A percentile compares a stretch with the other conserved stretches of the same genome.
phyloP scores from a whole-genome alignment of 2,329 filamentous ascomycete species.

The Plenodomus lindquistii region DNA sequence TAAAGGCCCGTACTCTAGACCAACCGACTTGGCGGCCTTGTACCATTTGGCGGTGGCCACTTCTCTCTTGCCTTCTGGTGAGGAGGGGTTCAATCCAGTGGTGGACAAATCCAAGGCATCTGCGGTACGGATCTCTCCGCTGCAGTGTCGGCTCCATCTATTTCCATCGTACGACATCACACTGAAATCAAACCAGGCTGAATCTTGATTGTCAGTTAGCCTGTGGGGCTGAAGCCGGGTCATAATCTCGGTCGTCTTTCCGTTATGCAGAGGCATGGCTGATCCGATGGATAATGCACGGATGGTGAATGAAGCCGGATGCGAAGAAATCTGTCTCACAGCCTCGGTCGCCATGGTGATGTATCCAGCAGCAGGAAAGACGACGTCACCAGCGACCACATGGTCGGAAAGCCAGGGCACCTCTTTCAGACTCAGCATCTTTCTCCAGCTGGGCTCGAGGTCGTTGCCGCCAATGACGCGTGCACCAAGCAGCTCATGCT shows the following conservation, averaged over 20 bases:
- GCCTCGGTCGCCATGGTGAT: conserved; percentile 48
- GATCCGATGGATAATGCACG: no score
- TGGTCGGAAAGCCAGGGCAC: conserved; percentile 54
- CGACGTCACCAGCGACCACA: conserved; percentile 41
- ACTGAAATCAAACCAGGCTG: conserved; percentile 11
- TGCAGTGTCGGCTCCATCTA: conserved; percentile 23
- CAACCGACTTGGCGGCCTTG: not conserved
- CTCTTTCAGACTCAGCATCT: conserved; percentile 37
- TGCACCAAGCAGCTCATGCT: conserved; percentile 19
- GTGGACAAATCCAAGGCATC: no score
- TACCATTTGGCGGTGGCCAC: not conserved
- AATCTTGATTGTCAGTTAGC: conserved; percentile 1
- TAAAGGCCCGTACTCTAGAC: not conserved
- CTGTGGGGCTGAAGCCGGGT: no score
- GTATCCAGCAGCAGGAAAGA: conserved; percentile 53
- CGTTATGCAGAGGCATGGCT: no score
- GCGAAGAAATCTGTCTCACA: conserved; percentile 12
- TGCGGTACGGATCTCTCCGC: no score
- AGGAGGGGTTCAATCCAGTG: no score
- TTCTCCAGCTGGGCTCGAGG: conserved; percentile 5
- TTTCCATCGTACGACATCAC: conserved; percentile 13
- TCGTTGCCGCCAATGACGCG: not conserved
- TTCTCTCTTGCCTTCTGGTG: no score
- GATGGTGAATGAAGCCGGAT: no score
- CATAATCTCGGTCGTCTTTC: no score